Conservation (phyloP, 106 monocot species). For the Hemerocallis citrina region DNA sequence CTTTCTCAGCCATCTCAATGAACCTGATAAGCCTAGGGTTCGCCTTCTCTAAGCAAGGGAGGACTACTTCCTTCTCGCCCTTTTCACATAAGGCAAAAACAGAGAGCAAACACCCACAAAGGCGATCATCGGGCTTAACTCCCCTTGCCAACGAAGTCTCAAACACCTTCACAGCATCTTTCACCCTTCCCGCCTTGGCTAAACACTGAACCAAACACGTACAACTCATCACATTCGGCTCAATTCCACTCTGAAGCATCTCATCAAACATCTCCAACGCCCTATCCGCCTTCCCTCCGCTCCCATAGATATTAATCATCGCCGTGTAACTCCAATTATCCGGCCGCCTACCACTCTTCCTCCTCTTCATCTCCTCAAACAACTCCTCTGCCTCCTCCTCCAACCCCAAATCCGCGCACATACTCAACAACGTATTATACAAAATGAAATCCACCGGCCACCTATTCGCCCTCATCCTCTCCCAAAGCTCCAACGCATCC, state of each 20-base stretch:
- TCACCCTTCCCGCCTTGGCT: conserved; percentile 57
- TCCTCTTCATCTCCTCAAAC: conserved; percentile 75
- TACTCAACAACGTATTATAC: conserved; percentile 78
- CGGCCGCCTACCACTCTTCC: conserved; percentile 17
- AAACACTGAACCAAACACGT: conserved; percentile 85
- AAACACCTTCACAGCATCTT: conserved; percentile 63
- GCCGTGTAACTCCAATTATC: conserved; percentile 87
- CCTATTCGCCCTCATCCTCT: conserved; percentile 56
- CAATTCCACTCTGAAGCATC: conserved; percentile 50
- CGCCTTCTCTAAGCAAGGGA: conserved; percentile 58
- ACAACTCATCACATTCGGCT: conserved; percentile 75
- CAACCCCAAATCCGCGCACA: conserved; percentile 83
- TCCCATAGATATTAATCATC: conserved; percentile 79
- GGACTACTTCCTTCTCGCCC: conserved; percentile 29
- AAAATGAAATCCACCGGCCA: conserved; percentile 82
- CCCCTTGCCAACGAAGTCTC: conserved; percentile 34
- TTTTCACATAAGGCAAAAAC: conserved; percentile 41
- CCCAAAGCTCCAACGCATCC: conserved; percentile 81
- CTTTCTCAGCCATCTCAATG: conserved; percentile 32
- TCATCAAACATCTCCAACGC: conserved; percentile 59
- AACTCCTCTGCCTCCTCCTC: conserved; percentile 72
- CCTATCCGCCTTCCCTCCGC: conserved; percentile 48
- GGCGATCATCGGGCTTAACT: conserved; percentile 63
- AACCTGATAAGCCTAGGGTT: conserved; percentile 43
- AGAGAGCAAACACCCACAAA: conserved; percentile 79